These are phyloP conservation scores for Cladophialophora yegresii DNA, from an alignment of 2,329 filamentous ascomycete genomes.

Conservation along the genomic window DNA sequence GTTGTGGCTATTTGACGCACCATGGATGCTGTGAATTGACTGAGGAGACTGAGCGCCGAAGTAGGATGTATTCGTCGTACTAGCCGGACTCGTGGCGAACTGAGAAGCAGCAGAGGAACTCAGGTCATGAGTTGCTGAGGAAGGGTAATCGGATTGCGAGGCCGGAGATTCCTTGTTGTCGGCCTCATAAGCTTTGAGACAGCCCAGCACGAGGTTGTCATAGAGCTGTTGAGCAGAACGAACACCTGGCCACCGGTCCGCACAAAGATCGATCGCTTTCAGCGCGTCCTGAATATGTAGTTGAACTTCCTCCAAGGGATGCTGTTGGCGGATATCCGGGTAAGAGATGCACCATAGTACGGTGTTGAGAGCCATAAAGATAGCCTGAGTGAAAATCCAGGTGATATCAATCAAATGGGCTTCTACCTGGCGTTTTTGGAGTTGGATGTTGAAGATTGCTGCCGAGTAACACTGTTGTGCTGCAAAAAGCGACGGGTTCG, in stretches of 20 bases:
- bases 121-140: slow-evolving; percentile 42
- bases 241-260: slow-evolving; percentile 89
- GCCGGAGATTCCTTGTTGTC: slow-evolving; percentile 44
- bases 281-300: slow-evolving; percentile 72
- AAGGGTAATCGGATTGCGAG: slow-evolving; percentile 43
- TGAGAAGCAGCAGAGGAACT: slow-evolving; percentile 34
- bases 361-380: slow-evolving; percentile 91
- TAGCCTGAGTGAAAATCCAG: slow-evolving; percentile 85
- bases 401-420: slow-evolving; percentile 78
- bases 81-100: slow-evolving; percentile 44
- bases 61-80: slow-evolving; percentile 42
- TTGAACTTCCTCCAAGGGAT: slow-evolving; percentile 74
- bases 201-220: slow-evolving; percentile 78
- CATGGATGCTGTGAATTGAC: slow-evolving; percentile 14
- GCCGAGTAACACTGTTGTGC: slow-evolving; percentile 82
- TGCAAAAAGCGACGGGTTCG: slow-evolving; percentile 76
- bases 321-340: slow-evolving; percentile 72
- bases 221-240: slow-evolving; percentile 82
- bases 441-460: slow-evolving; percentile 75
- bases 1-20: slow-evolving; percentile 32
- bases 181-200: slow-evolving; percentile 81
- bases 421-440: slow-evolving; percentile 77
- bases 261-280: slow-evolving; percentile 75
- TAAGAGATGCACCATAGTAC: slow-evolving; percentile 92
- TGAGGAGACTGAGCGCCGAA: slow-evolving; percentile 34